Base-by-base conservation (phyloP, 257 asterid species). In the Osmanthus fragrans region DNA sequence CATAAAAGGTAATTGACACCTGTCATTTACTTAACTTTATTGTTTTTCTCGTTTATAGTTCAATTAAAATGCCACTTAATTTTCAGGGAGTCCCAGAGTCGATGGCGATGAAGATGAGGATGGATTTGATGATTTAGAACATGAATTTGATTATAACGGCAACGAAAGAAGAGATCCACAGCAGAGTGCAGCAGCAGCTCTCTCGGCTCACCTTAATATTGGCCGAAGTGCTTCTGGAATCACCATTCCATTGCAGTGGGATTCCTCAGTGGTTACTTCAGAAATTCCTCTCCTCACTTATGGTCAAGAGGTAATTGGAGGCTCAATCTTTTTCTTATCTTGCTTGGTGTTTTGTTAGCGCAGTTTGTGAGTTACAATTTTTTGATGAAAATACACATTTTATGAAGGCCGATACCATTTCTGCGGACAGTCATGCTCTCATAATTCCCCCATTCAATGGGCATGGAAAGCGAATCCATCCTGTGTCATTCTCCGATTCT, bases 41-140 rank as follows among this genome's bases (percentile, higher is more conserved):
- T 21, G 51, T 30, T 70, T 42, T 18, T 74, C n/a, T 70, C 27
- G 29, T 13, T 70, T 21, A 8, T 54, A 39, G 39, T 77, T 51
- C 21, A 63, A 56, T 39, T 65, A 64, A 37, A 25, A 56, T 65
- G 85, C 37, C 58, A 64, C 56, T 73, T 80, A 37, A 25, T 39
- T 47, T 78, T 77, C 84, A 93, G 97, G 97, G 83, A 85, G 97
- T 73, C 90, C 90, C 4, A 84, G 97, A 82, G 98, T 94, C 33
- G 97, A 92, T 27, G 98, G 97, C n/a, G 98, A 94, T 80, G 98
- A 94, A 77, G 98, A 94, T 47, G 98, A 94, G 70, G 97, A 94
- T 76, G 97, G 85, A 49, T 89, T 87, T 73, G 98, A 94, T 77
- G 98, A 94, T 86, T 86, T 92, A 83, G 98, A 92, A 80, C 77